Conservation (phyloP, 371 early-diverging fungal species). For the Rhizopus microsporus region DNA sequence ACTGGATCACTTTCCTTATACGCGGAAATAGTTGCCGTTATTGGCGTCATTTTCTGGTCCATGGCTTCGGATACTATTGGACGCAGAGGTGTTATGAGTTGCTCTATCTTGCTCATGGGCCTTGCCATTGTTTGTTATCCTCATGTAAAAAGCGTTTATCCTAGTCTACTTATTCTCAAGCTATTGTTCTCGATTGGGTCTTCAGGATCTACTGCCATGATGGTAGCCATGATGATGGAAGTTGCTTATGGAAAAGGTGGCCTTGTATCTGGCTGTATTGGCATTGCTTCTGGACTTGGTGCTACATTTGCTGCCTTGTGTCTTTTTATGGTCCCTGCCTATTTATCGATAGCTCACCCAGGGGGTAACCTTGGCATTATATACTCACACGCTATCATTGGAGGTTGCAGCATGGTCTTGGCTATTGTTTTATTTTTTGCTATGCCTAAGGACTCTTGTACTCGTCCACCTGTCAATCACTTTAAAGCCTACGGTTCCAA, state of each 20-base stretch:
- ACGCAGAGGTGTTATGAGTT: conserved; percentile 23
- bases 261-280: conserved; percentile 52
- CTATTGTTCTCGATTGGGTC: conserved; percentile 69
- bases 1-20: conserved; percentile 56
- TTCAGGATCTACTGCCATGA: conserved; percentile 71
- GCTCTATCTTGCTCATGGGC: conserved; percentile 50
- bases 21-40: conserved; percentile 57
- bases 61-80: conserved; percentile 25
- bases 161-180: conserved; percentile 52
- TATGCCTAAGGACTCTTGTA: conserved; percentile 34
- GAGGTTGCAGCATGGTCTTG: conserved; percentile 38
- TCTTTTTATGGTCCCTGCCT: conserved; percentile 45
- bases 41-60: conserved; percentile 42
- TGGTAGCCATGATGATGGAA: conserved; percentile 61
- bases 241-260: conserved; percentile 52
- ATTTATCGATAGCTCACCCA: conserved; percentile 20
- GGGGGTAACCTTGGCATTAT: conserved; percentile 28
- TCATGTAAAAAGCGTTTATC: conserved; percentile 51
- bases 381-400: conserved; percentile 38
- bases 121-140: conserved; percentile 50
- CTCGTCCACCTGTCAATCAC: conserved; percentile 14
- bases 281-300: conserved; percentile 56
- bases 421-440: conserved; percentile 37
- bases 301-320: conserved; percentile 51
- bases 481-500: conserved; percentile 8